Percentiles rank a stretch among this genome's conserved stretches.
phyloP scores from a whole-genome alignment of 2,329 filamentous ascomycete genomes.

The Cylindrodendrum hubeiense region DNA sequence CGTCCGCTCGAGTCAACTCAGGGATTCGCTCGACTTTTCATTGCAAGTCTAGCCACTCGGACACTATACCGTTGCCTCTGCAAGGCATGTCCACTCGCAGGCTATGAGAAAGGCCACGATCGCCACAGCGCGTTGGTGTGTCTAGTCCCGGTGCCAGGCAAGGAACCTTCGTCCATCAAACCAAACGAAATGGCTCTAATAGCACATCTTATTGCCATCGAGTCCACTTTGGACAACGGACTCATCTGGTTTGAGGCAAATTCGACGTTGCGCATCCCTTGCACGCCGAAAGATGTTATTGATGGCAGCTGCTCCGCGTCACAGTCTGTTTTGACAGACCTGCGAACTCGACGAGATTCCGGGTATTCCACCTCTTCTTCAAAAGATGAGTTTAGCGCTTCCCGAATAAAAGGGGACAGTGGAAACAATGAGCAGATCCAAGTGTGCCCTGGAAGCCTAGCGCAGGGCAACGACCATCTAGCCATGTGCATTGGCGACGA shows the following conservation, averaged over 20 bases:
- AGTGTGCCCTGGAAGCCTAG: conserved; percentile 23
- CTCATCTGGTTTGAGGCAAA: conserved; percentile 24
- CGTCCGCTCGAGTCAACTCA: neutral
- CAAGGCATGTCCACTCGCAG: conserved; percentile 1
- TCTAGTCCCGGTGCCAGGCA: neutral
- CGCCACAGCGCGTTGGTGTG: neutral
- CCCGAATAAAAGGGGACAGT: neutral
- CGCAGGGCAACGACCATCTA: conserved; percentile 6
- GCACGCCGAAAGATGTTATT: conserved; percentile 7
- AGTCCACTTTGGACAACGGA: conserved; percentile 14
- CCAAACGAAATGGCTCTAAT: conserved; percentile 3
- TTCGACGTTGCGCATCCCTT: conserved; percentile 2
- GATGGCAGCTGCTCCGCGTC: conserved; percentile 1
- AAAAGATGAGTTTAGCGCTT: neutral
- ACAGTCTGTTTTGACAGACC: neutral
- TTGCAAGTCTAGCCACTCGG: conserved; percentile 12
- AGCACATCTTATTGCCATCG: conserved; percentile 14
- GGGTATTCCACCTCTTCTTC: conserved; percentile 15
- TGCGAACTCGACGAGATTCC: conserved; percentile 12
- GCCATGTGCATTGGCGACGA: conserved; percentile 24
- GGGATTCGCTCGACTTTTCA: neutral
- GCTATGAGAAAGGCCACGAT: neutral
- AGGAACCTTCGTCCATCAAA: neutral
- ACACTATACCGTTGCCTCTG: conserved; percentile 18
- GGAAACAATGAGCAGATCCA: neutral